These are phyloP conservation scores for Sugiyamaella floridensis DNA, from an alignment of 805 yeast species.

Conservation along the genomic window DNA sequence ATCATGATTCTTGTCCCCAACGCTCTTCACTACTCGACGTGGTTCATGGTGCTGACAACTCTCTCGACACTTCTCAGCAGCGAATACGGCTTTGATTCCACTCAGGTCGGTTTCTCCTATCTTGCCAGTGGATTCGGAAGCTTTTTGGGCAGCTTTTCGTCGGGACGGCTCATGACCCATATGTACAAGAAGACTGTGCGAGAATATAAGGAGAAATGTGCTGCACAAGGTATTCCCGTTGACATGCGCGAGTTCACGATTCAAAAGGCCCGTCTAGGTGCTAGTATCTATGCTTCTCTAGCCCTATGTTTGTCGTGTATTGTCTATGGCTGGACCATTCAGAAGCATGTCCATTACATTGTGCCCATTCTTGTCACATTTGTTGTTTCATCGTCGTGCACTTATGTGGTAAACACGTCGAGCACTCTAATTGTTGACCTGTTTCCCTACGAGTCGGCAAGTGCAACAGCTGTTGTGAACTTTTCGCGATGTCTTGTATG, in stretches of 20 bases:
- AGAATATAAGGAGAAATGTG: constrained; percentile 17
- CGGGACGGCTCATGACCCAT: constrained; percentile 45
- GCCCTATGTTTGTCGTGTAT: constrained; percentile 38
- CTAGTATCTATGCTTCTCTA: constrained; percentile 38
- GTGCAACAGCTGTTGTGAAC: constrained; percentile 69
- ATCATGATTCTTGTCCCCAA: constrained; percentile 46
- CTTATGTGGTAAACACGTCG: constrained; percentile 50
- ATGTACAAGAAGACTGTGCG: background rate
- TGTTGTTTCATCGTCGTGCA: constrained; percentile 50
- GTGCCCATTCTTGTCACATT: constrained; percentile 51
- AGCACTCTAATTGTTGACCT: constrained; percentile 66
- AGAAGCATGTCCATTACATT: constrained; percentile 40
- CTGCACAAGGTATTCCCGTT: constrained; percentile 23
- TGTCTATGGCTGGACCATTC: constrained; percentile 70
- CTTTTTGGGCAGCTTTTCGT: constrained; percentile 48
- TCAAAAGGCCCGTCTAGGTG: constrained; percentile 47
- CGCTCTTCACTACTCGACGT: constrained; percentile 57
- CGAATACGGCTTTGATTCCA: constrained; percentile 44
- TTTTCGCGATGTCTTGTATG: constrained; percentile 64
- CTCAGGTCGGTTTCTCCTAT: constrained; percentile 63
- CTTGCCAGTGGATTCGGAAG: constrained; percentile 70
- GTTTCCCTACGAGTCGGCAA: constrained; percentile 61
- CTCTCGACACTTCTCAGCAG: constrained; percentile 39
- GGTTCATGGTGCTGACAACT: constrained; percentile 66
- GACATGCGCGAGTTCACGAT: constrained; percentile 45